Percentiles rank a stretch among this genome's conserved stretches.
Conservation (phyloP, 345 rosid genomes). For the Pistacia atlantica region DNA sequence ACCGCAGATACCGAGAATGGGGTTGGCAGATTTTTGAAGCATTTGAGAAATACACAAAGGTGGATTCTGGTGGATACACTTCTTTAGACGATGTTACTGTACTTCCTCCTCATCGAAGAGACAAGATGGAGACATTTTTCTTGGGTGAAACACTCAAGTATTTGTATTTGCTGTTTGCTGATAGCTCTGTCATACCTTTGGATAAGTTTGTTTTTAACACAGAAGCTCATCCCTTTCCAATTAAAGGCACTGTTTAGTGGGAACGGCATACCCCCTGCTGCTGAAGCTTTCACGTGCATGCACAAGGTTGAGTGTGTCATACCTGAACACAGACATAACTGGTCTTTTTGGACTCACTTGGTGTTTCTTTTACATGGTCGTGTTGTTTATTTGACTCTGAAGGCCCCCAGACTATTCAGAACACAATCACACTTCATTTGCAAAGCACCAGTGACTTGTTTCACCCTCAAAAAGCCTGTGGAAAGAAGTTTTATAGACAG, state of each 20-base stretch:
- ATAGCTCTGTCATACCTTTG: conserved; percentile 68
- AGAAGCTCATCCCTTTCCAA: conserved; percentile 93
- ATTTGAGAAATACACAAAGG: conserved; percentile 83
- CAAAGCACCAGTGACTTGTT: neutral
- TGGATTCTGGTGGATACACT: conserved; percentile 80
- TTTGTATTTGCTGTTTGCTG: conserved; percentile 87
- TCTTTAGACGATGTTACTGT: conserved; percentile 81
- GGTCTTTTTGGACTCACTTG: neutral
- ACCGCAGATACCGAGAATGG: conserved; percentile 83
- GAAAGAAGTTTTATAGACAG: conserved; percentile 12
- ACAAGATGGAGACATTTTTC: conserved; percentile 95
- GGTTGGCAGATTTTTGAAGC: conserved; percentile 98
- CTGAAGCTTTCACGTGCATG: conserved; percentile 9
- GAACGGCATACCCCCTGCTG: conserved; percentile 7
- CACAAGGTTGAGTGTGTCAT: conserved; percentile 9
- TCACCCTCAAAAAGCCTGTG: conserved; percentile 7
- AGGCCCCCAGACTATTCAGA: conserved; percentile 16
- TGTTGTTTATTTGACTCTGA: conserved; percentile 13
- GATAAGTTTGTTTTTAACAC: conserved; percentile 88
- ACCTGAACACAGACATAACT: neutral
- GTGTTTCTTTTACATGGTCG: conserved; percentile 1
- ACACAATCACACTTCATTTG: neutral
- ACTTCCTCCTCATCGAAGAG: conserved; percentile 80
- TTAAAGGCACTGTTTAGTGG: conserved; percentile 37
- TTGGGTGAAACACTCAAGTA: conserved; percentile 91